Percentiles rank a stretch among this genome's conserved stretches.
These are phyloP conservation scores for Taphrina betulina DNA, from an alignment of 1,139 yeast species.

Conservation along the genomic window DNA sequence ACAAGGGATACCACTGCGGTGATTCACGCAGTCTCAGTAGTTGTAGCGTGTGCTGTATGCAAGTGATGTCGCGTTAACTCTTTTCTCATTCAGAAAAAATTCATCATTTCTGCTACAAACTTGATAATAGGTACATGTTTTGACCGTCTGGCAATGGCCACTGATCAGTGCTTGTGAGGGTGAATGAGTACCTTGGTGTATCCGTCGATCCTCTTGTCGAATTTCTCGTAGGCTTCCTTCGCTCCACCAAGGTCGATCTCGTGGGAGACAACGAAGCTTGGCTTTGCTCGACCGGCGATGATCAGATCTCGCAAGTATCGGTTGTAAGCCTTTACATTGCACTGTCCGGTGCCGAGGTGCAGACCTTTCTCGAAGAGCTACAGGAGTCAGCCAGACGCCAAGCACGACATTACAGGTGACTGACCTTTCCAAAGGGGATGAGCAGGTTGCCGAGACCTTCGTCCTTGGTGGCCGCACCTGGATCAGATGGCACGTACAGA, in stretches of 20 bases:
- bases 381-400: background rate
- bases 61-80: too few relatives aligned
- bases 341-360: slow-evolving; percentile 20
- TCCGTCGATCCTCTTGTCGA: slow-evolving; percentile 23
- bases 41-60: too few relatives aligned
- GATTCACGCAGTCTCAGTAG: too few relatives aligned
- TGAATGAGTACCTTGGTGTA: slow-evolving; percentile 22
- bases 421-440: slow-evolving; percentile 21
- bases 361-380: slow-evolving; percentile 21
- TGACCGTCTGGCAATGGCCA: too few relatives aligned
- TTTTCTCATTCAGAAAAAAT: too few relatives aligned
- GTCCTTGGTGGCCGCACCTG: slow-evolving; percentile 12
- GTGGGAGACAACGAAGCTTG: slow-evolving; percentile 25
- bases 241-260: slow-evolving; percentile 6
- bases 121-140: too few relatives aligned
- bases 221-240: slow-evolving; percentile 20
- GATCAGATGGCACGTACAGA: slow-evolving; percentile 22
- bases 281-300: slow-evolving; percentile 18
- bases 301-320: slow-evolving; percentile 20
- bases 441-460: slow-evolving; percentile 5
- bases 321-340: slow-evolving; percentile 23
- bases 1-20: too few relatives aligned
- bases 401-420: background rate
- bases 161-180: slow-evolving; percentile 12
- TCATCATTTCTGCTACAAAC: too few relatives aligned